Base-by-base conservation (phyloP, 1,284 basidiomycete species). In the Marasmius tenuissimus region DNA sequence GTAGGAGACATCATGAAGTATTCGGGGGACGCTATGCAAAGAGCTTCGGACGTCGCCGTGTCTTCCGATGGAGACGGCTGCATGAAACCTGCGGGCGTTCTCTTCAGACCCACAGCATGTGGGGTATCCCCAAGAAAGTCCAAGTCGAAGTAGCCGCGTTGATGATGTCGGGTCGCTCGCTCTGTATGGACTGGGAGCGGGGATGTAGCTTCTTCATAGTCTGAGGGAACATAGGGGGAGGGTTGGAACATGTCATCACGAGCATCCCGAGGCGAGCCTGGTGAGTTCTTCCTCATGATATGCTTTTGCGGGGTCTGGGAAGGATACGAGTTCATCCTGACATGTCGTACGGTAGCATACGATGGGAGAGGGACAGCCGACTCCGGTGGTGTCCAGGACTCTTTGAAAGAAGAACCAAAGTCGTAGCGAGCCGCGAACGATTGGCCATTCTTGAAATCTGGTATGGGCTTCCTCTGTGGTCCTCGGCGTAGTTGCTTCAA, bases 381-480 rank as follows among this genome's bases (percentile, higher is more conserved):
- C 8, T 16, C 35, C 16, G 72, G 60, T 49, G 72, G 76, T 45
- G 69, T 76, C 79, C 80, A 81, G 20, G 81, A 75, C 14, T 73
- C 76, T 69, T 81, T 82, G 61, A 81, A 70, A 0, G 86, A 83
- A 12, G 76, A 73, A 2, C 78, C 73, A 58, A 87, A 83, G 67
- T 88, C 83, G 68, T 89, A 87, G 51, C 86, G 79, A 22, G 81
- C 73, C 0, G 83, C 75, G 38, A 84, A 71, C 5, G 72, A 76
- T 16, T 68, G 61, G 62, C 66, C 70, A 47, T 69, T 71, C 62
- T 70, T 74, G 68, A 73, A 73, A n/a, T 65, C 64, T 18, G 59
- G 35, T 34, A 67, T 67, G 18, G 61, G 63, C 48, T 66, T 68
- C 14, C 64, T 69, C 35, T 58, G 55, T 57, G 33, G 40, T 27